phyloP scores from a whole-genome alignment of 805 yeast genomes.

The Starmerella cellae region DNA sequence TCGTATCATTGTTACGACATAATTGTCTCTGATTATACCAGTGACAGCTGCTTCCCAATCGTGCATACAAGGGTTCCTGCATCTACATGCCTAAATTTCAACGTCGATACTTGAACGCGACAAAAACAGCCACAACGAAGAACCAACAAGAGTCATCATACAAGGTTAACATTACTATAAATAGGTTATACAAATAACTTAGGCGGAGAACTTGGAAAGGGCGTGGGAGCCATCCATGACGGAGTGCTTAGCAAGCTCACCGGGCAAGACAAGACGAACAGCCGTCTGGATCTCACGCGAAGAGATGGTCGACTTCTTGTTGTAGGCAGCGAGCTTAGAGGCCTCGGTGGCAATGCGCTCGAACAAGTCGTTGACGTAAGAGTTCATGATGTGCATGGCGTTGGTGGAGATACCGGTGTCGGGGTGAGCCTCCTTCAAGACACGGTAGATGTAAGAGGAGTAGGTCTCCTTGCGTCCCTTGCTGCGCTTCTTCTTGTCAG shows the following conservation, averaged over 20 bases:
- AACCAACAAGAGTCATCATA: neutral
- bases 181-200: slow-evolving; percentile 19
- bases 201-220: slow-evolving; percentile 86
- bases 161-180: slow-evolving; percentile 14
- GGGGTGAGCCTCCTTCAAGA: slow-evolving; percentile 96
- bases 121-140: neutral
- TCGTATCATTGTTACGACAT: too few relatives aligned
- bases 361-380: slow-evolving; percentile 93
- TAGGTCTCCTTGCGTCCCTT: slow-evolving; percentile 97
- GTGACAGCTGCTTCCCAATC: too few relatives aligned
- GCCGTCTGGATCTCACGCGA: slow-evolving; percentile 99
- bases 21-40: too few relatives aligned
- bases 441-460: slow-evolving; percentile 97
- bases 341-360: slow-evolving; percentile 98
- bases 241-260: slow-evolving; percentile 97
- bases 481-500: slow-evolving; percentile 78
- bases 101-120: neutral
- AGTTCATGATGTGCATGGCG: slow-evolving; percentile 98
- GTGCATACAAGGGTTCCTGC: too few relatives aligned
- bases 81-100: too few relatives aligned
- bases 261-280: slow-evolving; percentile 93
- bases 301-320: slow-evolving; percentile 94
- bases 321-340: slow-evolving; percentile 95
- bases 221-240: slow-evolving; percentile 98
- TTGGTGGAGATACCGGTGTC: slow-evolving; percentile 98